Percentiles rank a stretch among this genome's conserved stretches.
Evolutionary conservation across 176 grass and related monocot species (phyloP).

Genomic region (Musa itinerans): DNA sequence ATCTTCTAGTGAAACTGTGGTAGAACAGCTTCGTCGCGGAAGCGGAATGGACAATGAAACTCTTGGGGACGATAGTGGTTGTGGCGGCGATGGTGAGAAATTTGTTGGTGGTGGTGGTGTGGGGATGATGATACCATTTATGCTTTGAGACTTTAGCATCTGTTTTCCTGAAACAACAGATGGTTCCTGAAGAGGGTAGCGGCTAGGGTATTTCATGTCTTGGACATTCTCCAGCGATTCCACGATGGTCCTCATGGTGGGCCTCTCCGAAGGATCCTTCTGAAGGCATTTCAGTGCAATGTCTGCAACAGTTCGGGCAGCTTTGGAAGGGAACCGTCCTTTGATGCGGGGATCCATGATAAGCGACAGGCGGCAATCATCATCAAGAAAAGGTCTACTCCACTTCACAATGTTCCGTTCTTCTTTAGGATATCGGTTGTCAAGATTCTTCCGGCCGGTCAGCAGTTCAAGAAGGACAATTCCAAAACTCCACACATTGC

Average conservation of each 20-base stretch:
- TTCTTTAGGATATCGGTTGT: slow-evolving; percentile 55
- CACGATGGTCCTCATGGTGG: slow-evolving; percentile 77
- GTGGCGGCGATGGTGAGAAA: slow-evolving; percentile 45
- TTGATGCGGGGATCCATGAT: slow-evolving; percentile 92
- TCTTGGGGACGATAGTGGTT: slow-evolving; percentile 30
- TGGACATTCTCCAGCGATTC: slow-evolving; percentile 51
- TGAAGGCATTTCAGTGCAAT: slow-evolving; percentile 72
- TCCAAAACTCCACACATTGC: slow-evolving; percentile 95
- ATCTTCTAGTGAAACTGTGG: slow-evolving; percentile 50
- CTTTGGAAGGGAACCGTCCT: slow-evolving; percentile 82
- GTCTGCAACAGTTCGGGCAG: slow-evolving; percentile 66
- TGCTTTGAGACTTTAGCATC: slow-evolving; percentile 83
- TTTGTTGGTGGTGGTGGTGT: slow-evolving; percentile 32
- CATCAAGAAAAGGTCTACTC: slow-evolving; percentile 75
- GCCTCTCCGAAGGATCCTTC: slow-evolving; percentile 76
- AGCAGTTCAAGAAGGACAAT: slow-evolving; percentile 91
- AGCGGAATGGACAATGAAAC: slow-evolving; percentile 48
- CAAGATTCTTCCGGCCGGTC: slow-evolving; percentile 81
- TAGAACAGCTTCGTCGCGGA: slow-evolving; percentile 45
- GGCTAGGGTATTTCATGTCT: slow-evolving; percentile 67
- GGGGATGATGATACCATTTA: slow-evolving; percentile 53
- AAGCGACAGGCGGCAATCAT: slow-evolving; percentile 83
- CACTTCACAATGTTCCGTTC: slow-evolving; percentile 85
- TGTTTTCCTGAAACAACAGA: slow-evolving; percentile 50
- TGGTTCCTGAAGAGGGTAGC: slow-evolving; percentile 85